Evolutionary conservation across 2,329 filamentous ascomycete species (phyloP).

Genomic region (Aspergillus piperis): DNA sequence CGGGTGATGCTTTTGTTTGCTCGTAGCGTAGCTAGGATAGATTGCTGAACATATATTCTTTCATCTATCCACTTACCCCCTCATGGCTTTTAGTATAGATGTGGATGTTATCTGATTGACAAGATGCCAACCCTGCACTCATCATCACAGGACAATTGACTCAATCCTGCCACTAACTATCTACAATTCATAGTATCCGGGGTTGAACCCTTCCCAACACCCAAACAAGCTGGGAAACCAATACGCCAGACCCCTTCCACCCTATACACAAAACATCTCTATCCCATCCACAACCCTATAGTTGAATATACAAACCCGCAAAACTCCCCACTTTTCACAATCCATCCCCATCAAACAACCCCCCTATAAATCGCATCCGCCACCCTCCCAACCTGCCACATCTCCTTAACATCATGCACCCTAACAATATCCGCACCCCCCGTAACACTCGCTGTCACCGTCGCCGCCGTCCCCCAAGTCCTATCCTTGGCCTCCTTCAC

Average conservation of each 20-base stretch:
- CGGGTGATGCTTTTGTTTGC: too few species aligned
- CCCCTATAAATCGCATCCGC: constrained; percentile 85
- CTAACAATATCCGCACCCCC: constrained; percentile 89
- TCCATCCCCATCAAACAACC: constrained; percentile 9
- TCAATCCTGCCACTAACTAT: neutral
- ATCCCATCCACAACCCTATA: neutral
- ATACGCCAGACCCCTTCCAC: neutral
- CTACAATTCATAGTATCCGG: neutral
- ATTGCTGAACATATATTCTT: too few species aligned
- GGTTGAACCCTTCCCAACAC: neutral
- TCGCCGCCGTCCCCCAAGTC: constrained; percentile 82
- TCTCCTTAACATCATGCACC: constrained; percentile 87
- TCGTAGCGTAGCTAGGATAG: too few species aligned
- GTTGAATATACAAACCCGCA: neutral
- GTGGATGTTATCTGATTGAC: too few species aligned
- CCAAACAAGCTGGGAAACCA: neutral
- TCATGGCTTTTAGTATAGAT: too few species aligned
- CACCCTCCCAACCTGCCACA: constrained; percentile 82
- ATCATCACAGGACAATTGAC: too few species aligned
- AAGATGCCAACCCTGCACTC: too few species aligned
- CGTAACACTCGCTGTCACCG: constrained; percentile 79
- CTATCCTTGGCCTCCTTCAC: constrained; percentile 70
- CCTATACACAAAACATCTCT: neutral
- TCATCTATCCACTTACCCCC: too few species aligned
- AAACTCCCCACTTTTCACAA: neutral